Percentiles rank a stretch among this genome's conserved stretches.
Evolutionary conservation across 371 early-diverging fungal genomes (phyloP).

Genomic region (Circinella minor): DNA sequence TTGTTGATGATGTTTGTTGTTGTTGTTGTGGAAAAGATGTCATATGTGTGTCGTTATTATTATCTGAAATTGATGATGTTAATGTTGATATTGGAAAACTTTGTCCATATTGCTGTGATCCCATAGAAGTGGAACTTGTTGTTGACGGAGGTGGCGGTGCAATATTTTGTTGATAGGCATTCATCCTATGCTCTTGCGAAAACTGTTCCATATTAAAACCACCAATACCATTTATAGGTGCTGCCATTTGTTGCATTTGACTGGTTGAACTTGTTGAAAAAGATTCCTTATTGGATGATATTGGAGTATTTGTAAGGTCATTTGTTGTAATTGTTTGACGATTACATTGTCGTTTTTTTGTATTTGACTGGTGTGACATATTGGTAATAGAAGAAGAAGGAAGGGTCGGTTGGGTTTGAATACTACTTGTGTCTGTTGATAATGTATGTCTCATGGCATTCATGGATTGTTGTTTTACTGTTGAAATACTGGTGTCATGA

Average conservation of each 20-base stretch:
- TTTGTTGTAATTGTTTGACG: neutral
- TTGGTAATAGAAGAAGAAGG: too few relatives aligned
- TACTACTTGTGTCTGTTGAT: neutral
- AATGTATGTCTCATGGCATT: neutral
- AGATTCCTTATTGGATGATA: neutral
- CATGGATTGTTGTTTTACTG: neutral
- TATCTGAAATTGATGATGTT: neutral
- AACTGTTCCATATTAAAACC: neutral
- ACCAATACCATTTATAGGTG: neutral
- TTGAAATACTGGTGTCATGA: neutral
- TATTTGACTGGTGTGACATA: neutral
- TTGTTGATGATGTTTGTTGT: neutral
- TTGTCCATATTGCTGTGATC: neutral
- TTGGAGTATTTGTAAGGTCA: neutral
- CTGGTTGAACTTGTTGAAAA: neutral
- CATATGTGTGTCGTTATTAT: neutral
- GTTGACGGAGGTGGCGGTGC: neutral
- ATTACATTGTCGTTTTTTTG: neutral
- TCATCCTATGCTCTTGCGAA: neutral
- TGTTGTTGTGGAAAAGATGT: neutral
- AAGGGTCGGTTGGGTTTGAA: neutral
- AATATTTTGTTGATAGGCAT: neutral
- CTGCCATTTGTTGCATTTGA: neutral
- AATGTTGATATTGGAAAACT: too few relatives aligned
- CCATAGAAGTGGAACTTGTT: neutral